Base-by-base conservation (phyloP, 108 stramenopile genomes). In the Tribonema minus region DNA sequence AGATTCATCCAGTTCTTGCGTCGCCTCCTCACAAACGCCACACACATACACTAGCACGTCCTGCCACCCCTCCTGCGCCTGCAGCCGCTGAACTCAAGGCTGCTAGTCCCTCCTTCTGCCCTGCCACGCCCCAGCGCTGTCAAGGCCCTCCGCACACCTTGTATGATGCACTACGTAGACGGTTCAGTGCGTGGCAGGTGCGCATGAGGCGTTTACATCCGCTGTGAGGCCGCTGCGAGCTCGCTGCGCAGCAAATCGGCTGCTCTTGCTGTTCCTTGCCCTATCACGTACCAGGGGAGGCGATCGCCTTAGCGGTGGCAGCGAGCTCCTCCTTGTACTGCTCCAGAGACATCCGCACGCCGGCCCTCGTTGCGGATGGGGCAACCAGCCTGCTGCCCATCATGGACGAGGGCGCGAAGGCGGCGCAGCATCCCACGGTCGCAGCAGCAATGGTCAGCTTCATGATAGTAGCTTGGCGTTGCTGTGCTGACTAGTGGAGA, bases 321-420 rank as follows among this genome's bases (percentile, higher is more conserved):
- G 79, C 79, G 1, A 80, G 68, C 79, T 80, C 79, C 12, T 70
- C 68, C 70, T 70, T 80, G 79, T 80, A 80, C 2, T 80, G 40
- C 26, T 23, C 35, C 12, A 80, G 41, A 30, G 63, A 65, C 79
- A 80, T 80, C 39, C 70, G 79, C 37, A n/a, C n/a, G n/a, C n/a
- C n/a, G n/a, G 68, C 29, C 64, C 35, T 2, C 23, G 3, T 30
- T 31, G 59, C 36, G 36, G 70, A 72, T n/a, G 64, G 41, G 3
- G 59, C n/a, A 9, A 33, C 58, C 12, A 64, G 30, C 25, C 64
- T 9, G 35, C 2, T 27, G 32, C 74, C 74, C 2, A 61, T 28
- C 41, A 75, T 66, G 6, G 74, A 35, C 32, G 63, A 64, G 34
- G 74, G 74, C 20, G 74, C 64, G 64, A 75, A 75, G 25, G 74